phyloP scores from a whole-genome alignment of 2,329 filamentous ascomycete species.

The Clonostachys byssicola region DNA sequence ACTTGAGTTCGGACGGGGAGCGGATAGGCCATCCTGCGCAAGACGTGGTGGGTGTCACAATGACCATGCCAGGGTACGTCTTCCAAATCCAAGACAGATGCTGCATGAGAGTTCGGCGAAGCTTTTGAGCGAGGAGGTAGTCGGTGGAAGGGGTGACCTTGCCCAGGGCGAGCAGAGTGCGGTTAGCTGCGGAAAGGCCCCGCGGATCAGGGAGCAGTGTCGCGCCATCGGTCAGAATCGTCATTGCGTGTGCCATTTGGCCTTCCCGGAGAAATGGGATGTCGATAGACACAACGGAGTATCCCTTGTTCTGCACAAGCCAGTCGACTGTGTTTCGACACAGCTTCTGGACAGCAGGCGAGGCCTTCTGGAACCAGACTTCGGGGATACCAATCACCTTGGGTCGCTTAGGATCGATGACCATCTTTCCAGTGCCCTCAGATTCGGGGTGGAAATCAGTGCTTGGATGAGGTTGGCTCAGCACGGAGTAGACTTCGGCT shows the following conservation, averaged over 20 bases:
- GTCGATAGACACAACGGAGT: slow-evolving; percentile 48
- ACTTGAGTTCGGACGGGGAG: slow-evolving; percentile 22
- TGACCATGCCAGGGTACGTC: slow-evolving; percentile 62
- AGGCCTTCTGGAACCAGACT: slow-evolving; percentile 54
- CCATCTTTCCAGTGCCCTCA: slow-evolving; percentile 6
- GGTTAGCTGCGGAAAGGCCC: slow-evolving; percentile 56
- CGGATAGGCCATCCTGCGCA: slow-evolving; percentile 40
- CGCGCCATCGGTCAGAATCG: slow-evolving; percentile 62
- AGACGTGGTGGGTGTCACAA: slow-evolving; percentile 64
- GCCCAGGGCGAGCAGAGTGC: slow-evolving; percentile 62
- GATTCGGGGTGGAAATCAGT: slow-evolving; percentile 44
- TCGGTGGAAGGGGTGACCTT: slow-evolving; percentile 60
- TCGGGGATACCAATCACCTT: slow-evolving; percentile 60
- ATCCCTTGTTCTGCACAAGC: slow-evolving; percentile 46
- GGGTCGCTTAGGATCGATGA: slow-evolving; percentile 12
- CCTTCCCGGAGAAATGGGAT: slow-evolving; percentile 58
- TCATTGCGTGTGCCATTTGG: slow-evolving; percentile 69
- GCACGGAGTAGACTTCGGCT: slow-evolving; percentile 58
- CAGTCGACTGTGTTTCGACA: slow-evolving; percentile 41
- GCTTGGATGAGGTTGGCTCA: slow-evolving; percentile 58
- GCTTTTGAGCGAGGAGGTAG: slow-evolving; percentile 64
- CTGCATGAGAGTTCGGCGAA: slow-evolving; percentile 65
- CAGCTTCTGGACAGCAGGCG: slow-evolving; percentile 33
- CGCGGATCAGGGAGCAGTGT: slow-evolving; percentile 38
- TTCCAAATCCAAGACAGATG: slow-evolving; percentile 66